A percentile compares a stretch with the other conserved stretches of the same genome.
Conservation (phyloP, 768 basidiomycete species). For the Mycena belliarum region DNA sequence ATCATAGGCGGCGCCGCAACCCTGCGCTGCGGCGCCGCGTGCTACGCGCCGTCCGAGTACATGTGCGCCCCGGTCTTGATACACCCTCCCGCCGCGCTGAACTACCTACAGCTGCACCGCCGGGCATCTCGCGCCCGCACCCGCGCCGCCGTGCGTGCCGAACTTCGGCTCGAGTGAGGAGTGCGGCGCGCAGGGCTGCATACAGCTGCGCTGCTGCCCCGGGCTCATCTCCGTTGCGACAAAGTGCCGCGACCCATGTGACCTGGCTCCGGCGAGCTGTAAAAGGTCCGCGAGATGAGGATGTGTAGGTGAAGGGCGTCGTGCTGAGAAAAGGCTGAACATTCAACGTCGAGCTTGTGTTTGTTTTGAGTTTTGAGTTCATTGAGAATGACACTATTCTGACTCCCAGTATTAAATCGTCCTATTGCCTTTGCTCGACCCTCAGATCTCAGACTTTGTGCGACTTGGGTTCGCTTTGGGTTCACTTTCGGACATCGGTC, state of each 20-base stretch:
- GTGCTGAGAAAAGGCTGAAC: no score
- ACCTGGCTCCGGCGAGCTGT: conserved; percentile 2
- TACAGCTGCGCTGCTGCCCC: conserved; percentile 9
- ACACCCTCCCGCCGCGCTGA: no score
- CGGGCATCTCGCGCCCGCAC: neutral
- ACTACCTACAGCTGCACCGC: conserved; percentile 3
- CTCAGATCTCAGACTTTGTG: no score
- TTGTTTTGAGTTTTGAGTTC: no score
- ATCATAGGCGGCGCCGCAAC: neutral
- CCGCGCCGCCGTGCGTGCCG: neutral
- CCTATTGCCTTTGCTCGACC: no score
- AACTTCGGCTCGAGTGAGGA: conserved; percentile 1
- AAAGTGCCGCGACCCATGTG: conserved; percentile 18
- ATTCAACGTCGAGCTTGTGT: no score
- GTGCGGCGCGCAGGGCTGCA: conserved; percentile 10
- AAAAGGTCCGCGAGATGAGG: neutral
- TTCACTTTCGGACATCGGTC: no score
- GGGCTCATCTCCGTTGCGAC: conserved; percentile 15
- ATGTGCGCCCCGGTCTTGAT: neutral
- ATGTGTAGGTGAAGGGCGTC: no score
- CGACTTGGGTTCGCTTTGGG: no score
- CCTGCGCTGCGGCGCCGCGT: neutral
- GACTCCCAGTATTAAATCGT: no score
- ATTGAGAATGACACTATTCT: no score
- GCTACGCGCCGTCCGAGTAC: neutral